Evolutionary conservation across 192 early-diverging fungal genomes (phyloP).

Genomic region (Podila horticola): DNA sequence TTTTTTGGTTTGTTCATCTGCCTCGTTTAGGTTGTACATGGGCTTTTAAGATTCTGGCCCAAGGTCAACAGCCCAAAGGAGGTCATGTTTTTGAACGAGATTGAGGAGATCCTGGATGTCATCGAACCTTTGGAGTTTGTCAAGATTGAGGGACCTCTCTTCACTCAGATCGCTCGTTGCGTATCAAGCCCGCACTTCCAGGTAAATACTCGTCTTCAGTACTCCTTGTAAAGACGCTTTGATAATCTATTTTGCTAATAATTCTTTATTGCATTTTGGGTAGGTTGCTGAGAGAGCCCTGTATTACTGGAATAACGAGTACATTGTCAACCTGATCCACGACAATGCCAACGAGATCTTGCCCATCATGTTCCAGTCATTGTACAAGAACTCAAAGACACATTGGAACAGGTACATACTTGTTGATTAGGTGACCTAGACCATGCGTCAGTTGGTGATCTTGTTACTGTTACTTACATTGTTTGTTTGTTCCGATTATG

Average conservation of each 20-base stretch:
- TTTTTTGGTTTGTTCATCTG: not conserved
- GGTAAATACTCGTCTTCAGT: conserved; percentile 52
- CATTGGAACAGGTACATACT: conserved; percentile 94
- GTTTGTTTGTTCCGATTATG: too few relatives aligned
- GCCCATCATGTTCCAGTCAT: conserved; percentile 94
- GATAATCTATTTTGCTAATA: not conserved
- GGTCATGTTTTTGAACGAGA: conserved; percentile 99
- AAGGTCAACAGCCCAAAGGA: conserved; percentile 99
- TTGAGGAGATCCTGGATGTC: conserved; percentile 97
- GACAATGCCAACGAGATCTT: conserved; percentile 93
- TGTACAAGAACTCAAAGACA: conserved; percentile 94
- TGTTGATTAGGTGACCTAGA: not conserved
- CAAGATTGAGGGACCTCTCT: conserved; percentile 90
- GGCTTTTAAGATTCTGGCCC: conserved; percentile 96
- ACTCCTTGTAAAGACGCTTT: not conserved
- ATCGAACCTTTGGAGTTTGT: conserved; percentile 94
- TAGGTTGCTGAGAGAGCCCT: conserved; percentile 98
- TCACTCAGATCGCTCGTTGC: conserved; percentile 91
- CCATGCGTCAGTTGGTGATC: not conserved
- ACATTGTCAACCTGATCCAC: conserved; percentile 94
- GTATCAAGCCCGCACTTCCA: conserved; percentile 99
- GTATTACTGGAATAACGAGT: conserved; percentile 99
- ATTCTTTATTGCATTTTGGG: not conserved
- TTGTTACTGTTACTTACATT: not conserved
- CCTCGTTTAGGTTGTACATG: conserved; percentile 75